These are phyloP conservation scores for Teunomyces gatunensis DNA, from an alignment of 805 yeast species.

Conservation along the genomic window DNA sequence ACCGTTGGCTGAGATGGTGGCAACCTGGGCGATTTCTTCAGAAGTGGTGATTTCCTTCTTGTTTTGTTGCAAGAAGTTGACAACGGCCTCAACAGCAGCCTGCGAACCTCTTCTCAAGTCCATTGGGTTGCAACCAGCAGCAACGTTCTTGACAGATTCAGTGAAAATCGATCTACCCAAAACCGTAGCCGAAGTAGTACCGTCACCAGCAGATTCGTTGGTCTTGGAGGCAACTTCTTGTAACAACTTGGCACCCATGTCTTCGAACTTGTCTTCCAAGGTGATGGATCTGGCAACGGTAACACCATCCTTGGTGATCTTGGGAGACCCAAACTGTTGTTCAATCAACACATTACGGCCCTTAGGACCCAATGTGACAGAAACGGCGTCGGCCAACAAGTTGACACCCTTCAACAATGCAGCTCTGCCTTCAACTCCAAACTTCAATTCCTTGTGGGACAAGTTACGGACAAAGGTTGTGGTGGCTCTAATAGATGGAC, in stretches of 20 bases:
- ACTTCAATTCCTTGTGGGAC: slow-evolving; percentile 89
- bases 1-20: slow-evolving; percentile 96
- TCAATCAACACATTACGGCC: slow-evolving; percentile 97
- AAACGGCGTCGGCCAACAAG: slow-evolving; percentile 91
- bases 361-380: slow-evolving; percentile 95
- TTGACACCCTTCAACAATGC: slow-evolving; percentile 92
- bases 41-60: slow-evolving; percentile 92
- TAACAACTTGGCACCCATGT: slow-evolving; percentile 90
- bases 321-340: slow-evolving; percentile 95
- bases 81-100: slow-evolving; percentile 93
- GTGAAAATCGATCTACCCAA: slow-evolving; percentile 94
- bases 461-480: slow-evolving; percentile 46
- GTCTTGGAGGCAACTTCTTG: slow-evolving; percentile 98
- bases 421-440: slow-evolving; percentile 97
- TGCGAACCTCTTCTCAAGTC: slow-evolving; percentile 96
- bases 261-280: slow-evolving; percentile 87
- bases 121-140: slow-evolving; percentile 99
- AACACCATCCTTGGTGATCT: slow-evolving; percentile 98
- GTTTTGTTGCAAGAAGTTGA: slow-evolving; percentile 75
- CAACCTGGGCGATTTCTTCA: slow-evolving; percentile 96
- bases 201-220: slow-evolving; percentile 97
- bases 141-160: slow-evolving; percentile 93
- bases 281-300: slow-evolving; percentile 88
- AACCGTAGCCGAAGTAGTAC: slow-evolving; percentile 97
- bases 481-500: slow-evolving; percentile 37